Conservation (phyloP, 208 protist species). For the Naegleria lovaniensis region DNA sequence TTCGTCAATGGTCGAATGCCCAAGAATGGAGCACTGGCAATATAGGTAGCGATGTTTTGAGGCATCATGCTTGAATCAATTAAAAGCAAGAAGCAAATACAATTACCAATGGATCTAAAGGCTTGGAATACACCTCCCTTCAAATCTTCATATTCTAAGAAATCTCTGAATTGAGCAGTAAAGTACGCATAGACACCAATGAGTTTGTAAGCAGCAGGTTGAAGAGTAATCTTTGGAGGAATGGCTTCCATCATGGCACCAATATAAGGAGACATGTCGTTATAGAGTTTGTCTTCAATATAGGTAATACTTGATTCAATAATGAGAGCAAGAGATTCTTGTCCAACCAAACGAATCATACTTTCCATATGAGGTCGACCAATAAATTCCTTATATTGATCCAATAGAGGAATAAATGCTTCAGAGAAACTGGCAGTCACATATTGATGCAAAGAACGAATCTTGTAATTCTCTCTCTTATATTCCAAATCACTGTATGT, state of each 20-base stretch:
- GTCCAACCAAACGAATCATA: slow-evolving; percentile 42
- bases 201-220: slow-evolving; percentile 8
- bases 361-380: slow-evolving; percentile 44
- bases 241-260: slow-evolving; percentile 48
- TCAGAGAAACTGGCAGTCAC: background rate
- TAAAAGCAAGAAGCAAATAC: slow-evolving; percentile 46
- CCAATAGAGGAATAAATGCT: slow-evolving; percentile 34
- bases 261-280: slow-evolving; percentile 50
- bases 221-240: slow-evolving; percentile 47
- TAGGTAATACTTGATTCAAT: slow-evolving; percentile 43
- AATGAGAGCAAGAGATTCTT: slow-evolving; percentile 44
- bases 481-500: slow-evolving; percentile 32
- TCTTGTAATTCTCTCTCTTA: slow-evolving; percentile 28
- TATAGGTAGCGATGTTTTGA: background rate
- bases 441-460: background rate
- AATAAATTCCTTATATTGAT: slow-evolving; percentile 49
- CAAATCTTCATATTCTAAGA: slow-evolving; percentile 52
- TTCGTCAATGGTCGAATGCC: slow-evolving; percentile 7
- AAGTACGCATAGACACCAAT: slow-evolving; percentile 44
- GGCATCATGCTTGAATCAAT: slow-evolving; percentile 34
- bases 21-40: slow-evolving; percentile 12
- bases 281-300: slow-evolving; percentile 48
- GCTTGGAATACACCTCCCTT: slow-evolving; percentile 51
- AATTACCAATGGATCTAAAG: slow-evolving; percentile 58
- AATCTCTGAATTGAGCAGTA: slow-evolving; percentile 41